Conservation (phyloP, 2,329 filamentous ascomycete genomes). For the Ophiosphaerella korrae region DNA sequence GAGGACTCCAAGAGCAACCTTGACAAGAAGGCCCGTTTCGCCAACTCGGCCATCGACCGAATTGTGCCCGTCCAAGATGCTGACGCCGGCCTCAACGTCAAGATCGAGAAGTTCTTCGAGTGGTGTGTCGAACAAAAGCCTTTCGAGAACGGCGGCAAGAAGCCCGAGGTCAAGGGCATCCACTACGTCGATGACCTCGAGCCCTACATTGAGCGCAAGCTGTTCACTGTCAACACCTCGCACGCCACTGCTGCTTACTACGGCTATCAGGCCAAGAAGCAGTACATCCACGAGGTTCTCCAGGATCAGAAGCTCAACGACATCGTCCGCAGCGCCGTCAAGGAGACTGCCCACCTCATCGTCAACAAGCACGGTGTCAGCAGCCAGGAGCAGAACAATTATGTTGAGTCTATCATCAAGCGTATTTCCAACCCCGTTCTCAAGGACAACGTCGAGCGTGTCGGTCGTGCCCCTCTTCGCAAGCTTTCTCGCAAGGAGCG, state of each 20-base stretch:
- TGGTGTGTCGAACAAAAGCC: constrained; percentile 94
- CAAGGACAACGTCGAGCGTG: constrained; percentile 91
- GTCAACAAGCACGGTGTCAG: constrained; percentile 83
- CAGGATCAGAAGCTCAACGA: constrained; percentile 78
- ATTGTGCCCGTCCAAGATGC: constrained; percentile 91
- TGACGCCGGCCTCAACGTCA: constrained; percentile 83
- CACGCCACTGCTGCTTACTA: constrained; percentile 97
- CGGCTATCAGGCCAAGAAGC: constrained; percentile 83
- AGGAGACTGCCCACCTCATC: constrained; percentile 86
- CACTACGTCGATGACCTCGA: constrained; percentile 91
- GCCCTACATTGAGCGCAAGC: constrained; percentile 98
- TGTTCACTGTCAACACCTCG: constrained; percentile 98
- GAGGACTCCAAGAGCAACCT: constrained; percentile 70
- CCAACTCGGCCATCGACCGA: constrained; percentile 97
- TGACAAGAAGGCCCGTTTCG: constrained; percentile 79
- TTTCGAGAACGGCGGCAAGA: constrained; percentile 69
- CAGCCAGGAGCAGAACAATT: constrained; percentile 75
- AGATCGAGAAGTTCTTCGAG: constrained; percentile 98
- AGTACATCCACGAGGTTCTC: constrained; percentile 87
- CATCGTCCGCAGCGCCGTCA: constrained; percentile 78
- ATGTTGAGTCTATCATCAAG: constrained; percentile 88
- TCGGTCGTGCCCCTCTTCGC: constrained; percentile 90
- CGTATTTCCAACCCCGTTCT: constrained; percentile 93
- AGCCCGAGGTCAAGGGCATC: constrained; percentile 81
- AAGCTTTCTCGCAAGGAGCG: constrained; percentile 96